Evolutionary conservation across 148 eudicot species (phyloP).

Genomic region (Diospyros lotus): DNA sequence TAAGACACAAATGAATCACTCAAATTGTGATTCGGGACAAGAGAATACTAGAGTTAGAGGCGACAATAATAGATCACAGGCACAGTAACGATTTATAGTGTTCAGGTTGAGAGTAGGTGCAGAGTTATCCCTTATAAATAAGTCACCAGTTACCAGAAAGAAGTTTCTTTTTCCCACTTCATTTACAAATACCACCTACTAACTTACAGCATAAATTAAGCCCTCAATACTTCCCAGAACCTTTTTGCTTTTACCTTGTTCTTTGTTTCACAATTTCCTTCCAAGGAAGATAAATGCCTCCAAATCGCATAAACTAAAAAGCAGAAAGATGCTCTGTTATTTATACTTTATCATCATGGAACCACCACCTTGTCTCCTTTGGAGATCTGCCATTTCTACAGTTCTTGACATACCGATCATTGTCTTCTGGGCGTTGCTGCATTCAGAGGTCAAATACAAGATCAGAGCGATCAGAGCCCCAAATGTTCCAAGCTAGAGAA

Average conservation of each 20-base stretch:
- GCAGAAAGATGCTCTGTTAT: slow-evolving; percentile 9
- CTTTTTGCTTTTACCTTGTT: background rate
- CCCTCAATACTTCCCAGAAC: background rate
- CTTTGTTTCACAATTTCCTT: background rate
- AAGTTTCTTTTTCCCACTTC: background rate
- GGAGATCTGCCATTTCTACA: slow-evolving; percentile 88
- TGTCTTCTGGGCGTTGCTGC: slow-evolving; percentile 90
- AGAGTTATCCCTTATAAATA: background rate
- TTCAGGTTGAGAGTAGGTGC: background rate
- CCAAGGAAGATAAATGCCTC: background rate
- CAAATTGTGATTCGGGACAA: background rate
- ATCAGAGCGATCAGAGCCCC: too few relatives aligned
- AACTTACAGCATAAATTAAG: background rate
- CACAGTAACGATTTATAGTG: background rate
- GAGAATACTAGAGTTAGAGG: background rate
- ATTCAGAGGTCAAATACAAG: slow-evolving; percentile 18
- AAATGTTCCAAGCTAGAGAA: background rate
- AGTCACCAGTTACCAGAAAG: background rate
- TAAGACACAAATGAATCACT: background rate
- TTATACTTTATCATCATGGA: slow-evolving; percentile 88
- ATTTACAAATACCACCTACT: slow-evolving; percentile 7
- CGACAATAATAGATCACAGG: background rate
- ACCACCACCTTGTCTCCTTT: slow-evolving; percentile 96
- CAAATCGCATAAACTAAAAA: slow-evolving; percentile 4
- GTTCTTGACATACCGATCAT: slow-evolving; percentile 81